Evolutionary conservation across 805 yeast species (phyloP).

Genomic region (Torulaspora quercuum): DNA sequence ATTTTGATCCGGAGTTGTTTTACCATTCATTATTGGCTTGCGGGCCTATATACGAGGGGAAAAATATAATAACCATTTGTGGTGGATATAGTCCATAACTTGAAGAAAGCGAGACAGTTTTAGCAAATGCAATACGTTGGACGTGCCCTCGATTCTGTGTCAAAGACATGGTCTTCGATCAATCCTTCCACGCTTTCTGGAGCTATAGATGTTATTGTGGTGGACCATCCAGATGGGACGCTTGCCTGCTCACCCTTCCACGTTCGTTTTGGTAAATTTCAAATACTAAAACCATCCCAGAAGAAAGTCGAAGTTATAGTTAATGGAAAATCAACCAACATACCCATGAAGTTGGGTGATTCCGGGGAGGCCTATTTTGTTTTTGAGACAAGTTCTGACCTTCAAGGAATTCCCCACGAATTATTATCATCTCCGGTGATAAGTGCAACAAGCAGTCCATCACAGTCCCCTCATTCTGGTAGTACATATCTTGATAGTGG

Average conservation of each 20-base stretch:
- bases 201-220: slow-evolving; percentile 93
- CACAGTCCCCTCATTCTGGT: slow-evolving; percentile 30
- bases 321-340: slow-evolving; percentile 72
- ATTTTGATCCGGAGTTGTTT: no score
- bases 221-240: slow-evolving; percentile 78
- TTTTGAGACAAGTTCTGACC: slow-evolving; percentile 69
- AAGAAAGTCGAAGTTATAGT: slow-evolving; percentile 88
- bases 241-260: slow-evolving; percentile 94
- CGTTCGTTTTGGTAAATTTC: slow-evolving; percentile 92
- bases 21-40: no score
- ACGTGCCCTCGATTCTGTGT: slow-evolving; percentile 88
- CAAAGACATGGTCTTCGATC: slow-evolving; percentile 94
- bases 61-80: no score
- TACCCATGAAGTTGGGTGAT: slow-evolving; percentile 95
- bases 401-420: slow-evolving; percentile 63
- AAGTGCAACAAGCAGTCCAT: slow-evolving; percentile 63
- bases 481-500: slow-evolving; percentile 19
- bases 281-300: slow-evolving; percentile 87
- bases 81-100: no score
- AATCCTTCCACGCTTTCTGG: slow-evolving; percentile 96
- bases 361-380: slow-evolving; percentile 98
- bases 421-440: slow-evolving; percentile 84
- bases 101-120: no score
- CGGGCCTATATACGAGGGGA: no score
- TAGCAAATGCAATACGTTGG: slow-evolving; percentile 99